A percentile compares a stretch with the other conserved stretches of the same genome.
These are phyloP conservation scores for Candida fluviatilis DNA, from an alignment of 805 yeast genomes.

Conservation along the genomic window DNA sequence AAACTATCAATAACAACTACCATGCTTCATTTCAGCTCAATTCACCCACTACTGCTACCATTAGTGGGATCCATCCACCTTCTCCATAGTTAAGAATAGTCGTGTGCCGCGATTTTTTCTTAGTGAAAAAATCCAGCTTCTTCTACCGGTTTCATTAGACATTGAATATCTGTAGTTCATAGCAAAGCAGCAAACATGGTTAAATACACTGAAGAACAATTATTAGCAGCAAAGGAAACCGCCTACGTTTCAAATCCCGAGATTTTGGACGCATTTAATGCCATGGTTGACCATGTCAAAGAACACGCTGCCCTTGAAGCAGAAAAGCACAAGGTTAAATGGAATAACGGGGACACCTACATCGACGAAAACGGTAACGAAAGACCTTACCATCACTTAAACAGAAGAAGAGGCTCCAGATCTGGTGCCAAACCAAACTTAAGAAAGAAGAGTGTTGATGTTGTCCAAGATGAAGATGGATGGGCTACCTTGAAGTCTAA, in stretches of 20 bases:
- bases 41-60: no score
- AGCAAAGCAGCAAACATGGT: slow-evolving; percentile 29
- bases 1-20: no score
- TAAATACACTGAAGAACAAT: slow-evolving; percentile 69
- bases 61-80: no score
- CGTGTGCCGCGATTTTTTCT: background rate
- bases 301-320: slow-evolving; percentile 34
- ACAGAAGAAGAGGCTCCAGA: slow-evolving; percentile 62
- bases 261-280: slow-evolving; percentile 60
- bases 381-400: slow-evolving; percentile 42
- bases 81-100: background rate
- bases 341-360: slow-evolving; percentile 41
- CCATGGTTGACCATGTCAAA: slow-evolving; percentile 62
- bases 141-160: background rate
- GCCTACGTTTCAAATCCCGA: slow-evolving; percentile 60
- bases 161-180: background rate
- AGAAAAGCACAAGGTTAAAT: slow-evolving; percentile 23
- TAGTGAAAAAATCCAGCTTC: background rate
- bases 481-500: slow-evolving; percentile 65
- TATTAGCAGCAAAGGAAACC: slow-evolving; percentile 51
- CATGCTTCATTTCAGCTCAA: no score
- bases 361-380: slow-evolving; percentile 44
- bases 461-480: slow-evolving; percentile 68
- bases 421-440: slow-evolving; percentile 45
- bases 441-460: slow-evolving; percentile 50